Conservation (phyloP, 1,284 basidiomycete species). For the Blastosporella zonata region DNA sequence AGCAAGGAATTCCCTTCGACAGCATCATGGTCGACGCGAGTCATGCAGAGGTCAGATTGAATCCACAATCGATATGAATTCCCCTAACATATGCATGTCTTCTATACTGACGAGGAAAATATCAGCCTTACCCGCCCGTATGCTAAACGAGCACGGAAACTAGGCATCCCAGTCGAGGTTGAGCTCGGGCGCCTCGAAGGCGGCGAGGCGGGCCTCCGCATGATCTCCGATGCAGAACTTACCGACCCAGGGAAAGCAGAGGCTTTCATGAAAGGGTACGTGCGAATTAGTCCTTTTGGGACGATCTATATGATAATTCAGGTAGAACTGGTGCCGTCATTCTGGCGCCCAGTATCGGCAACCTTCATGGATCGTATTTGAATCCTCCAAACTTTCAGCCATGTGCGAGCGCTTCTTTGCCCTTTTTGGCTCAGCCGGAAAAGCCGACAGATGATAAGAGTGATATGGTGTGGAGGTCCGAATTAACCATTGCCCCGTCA, state of each 20-base stretch:
- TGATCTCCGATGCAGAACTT: slow-evolving; percentile 46
- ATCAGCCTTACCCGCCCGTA: slow-evolving; percentile 44
- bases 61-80: not conserved
- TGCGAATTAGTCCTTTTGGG: not conserved
- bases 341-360: slow-evolving; percentile 48
- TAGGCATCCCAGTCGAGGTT: slow-evolving; percentile 45
- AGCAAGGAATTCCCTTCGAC: slow-evolving; percentile 46
- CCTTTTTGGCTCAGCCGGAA: slow-evolving; percentile 42
- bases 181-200: slow-evolving; percentile 52
- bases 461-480: not conserved
- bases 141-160: slow-evolving; percentile 40
- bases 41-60: slow-evolving; percentile 37
- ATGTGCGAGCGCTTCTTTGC: slow-evolving; percentile 42
- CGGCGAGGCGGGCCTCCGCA: slow-evolving; percentile 45
- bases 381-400: slow-evolving; percentile 44
- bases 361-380: slow-evolving; percentile 45
- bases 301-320: not conserved
- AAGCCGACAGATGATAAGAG: slow-evolving; percentile 27
- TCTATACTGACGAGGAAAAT: slow-evolving; percentile 48
- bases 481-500: not conserved
- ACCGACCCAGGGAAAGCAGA: slow-evolving; percentile 44
- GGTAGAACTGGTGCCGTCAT: slow-evolving; percentile 43
- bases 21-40: slow-evolving; percentile 53
- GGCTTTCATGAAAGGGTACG: slow-evolving; percentile 40
- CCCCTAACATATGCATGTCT: not conserved